Evolutionary conservation across 1,139 yeast genomes (phyloP).

Genomic region (Blastobotrys malaysiensis): DNA sequence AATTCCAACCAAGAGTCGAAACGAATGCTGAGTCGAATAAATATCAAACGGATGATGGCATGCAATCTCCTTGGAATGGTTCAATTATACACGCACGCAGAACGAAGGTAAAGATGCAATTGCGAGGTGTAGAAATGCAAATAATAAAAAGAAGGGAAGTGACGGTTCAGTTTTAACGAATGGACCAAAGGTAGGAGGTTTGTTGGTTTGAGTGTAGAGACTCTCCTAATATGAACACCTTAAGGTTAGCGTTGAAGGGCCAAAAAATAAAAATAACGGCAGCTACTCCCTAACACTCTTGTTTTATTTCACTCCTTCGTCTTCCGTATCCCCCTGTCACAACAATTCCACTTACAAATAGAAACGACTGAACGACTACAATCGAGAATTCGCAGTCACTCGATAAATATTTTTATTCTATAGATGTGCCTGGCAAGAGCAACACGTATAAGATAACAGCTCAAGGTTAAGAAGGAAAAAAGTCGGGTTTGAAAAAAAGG

Average conservation of each 20-base stretch:
- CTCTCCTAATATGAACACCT: background rate
- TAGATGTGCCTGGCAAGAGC: background rate
- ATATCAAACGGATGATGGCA: background rate
- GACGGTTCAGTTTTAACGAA: background rate
- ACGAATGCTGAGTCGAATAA: background rate
- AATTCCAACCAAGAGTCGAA: background rate
- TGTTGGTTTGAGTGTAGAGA: background rate
- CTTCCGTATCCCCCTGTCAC: background rate
- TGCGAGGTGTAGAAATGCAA: background rate
- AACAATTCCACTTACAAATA: background rate
- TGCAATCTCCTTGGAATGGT: background rate
- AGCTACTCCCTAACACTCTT: background rate
- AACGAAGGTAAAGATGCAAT: background rate
- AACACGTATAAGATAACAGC: background rate
- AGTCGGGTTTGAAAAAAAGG: conserved; percentile 1
- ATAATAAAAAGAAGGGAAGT: background rate
- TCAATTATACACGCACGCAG: background rate
- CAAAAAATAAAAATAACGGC: conserved; percentile 3
- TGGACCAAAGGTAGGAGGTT: background rate
- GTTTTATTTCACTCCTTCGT: background rate
- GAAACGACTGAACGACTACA: background rate
- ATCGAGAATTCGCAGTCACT: background rate
- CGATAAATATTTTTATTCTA: background rate
- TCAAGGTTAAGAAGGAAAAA: background rate
- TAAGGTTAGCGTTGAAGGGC: background rate